Percentiles rank a stretch among this genome's conserved stretches.
These are phyloP conservation scores for Fraxinus xanthoxyloides DNA, from an alignment of 305 asterid species.

Conservation along the genomic window DNA sequence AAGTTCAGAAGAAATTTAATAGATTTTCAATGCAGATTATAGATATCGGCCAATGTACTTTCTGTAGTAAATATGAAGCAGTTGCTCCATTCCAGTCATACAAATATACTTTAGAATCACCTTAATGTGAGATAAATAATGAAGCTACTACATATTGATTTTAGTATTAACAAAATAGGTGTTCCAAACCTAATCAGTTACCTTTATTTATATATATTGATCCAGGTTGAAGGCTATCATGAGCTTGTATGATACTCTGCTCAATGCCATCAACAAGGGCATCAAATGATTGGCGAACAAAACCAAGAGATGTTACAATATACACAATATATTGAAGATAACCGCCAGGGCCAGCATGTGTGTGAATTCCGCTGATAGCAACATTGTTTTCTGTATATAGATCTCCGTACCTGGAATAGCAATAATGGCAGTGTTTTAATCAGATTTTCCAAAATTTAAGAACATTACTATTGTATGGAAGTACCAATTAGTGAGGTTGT, in stretches of 20 bases:
- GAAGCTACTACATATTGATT: neutral
- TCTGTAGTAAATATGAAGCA: neutral
- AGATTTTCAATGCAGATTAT: neutral
- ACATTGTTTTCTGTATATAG: constrained; percentile 85
- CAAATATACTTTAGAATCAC: neutral
- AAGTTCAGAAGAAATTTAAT: neutral
- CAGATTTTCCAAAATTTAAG: constrained; percentile 11
- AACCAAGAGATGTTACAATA: constrained; percentile 92
- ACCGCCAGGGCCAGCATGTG: constrained; percentile 99
- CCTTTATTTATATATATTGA: constrained; percentile 85
- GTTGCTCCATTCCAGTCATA: neutral
- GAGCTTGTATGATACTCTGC: constrained; percentile 87
- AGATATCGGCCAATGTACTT: neutral
- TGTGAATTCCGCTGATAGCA: constrained; percentile 95
- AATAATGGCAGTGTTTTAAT: constrained; percentile 8
- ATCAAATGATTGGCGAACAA: constrained; percentile 94
- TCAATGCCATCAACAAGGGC: constrained; percentile 96
- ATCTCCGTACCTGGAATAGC: constrained; percentile 69
- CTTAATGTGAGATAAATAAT: neutral
- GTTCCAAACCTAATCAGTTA: constrained; percentile 22
- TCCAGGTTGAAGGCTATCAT: constrained; percentile 84
- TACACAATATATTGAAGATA: constrained; percentile 90
- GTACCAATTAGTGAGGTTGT: neutral
- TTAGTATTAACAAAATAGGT: constrained; percentile 6
- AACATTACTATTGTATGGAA: neutral